Base-by-base conservation (phyloP, 2,329 filamentous ascomycete genomes). In the Cytospora piceae region DNA sequence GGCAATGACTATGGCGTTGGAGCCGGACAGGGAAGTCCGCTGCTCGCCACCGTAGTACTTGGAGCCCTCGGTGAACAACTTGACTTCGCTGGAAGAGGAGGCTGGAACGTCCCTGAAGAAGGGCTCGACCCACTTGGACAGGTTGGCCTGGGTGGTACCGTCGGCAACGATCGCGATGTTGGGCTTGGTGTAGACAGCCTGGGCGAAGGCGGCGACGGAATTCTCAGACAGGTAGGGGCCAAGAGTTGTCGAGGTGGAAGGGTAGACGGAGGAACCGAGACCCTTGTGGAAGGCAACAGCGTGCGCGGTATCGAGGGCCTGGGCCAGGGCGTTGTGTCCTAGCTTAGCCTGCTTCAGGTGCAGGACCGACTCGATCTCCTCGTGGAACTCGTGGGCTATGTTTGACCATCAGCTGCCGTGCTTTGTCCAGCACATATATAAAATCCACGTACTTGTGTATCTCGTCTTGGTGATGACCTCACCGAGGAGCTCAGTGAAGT, bases 41-140 rank as follows among this genome's bases (percentile, higher is more conserved):
- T 96, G 92, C 85, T 99, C 93, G 76, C 95, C 96, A 78, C 95
- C 95, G 75, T 88, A 91, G 88, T 98, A 99, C 81, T 94, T 95
- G 77, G 88, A 86, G 70, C 90, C 83, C 71, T 87, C 79, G 68
- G 82, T 81, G 76, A 87, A 85, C 69, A 90, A 80, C 51, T 80
- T 73, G 71, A 84, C 78, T 73, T 83, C 80, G 74, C 81, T 79
- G 72, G 80, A 78, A 68, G 85, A 76, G 69, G 83, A 78, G 72
- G 82, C 77, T 66, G 89, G 85, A 58, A 91, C 83, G 67, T 85
- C 83, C 77, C 88, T 87, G 85, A 99, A 98, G 86, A 97, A 97
- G 77, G 96, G 88, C 75, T 89, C 87, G 69, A 96, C 89, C 94
- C 94, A 98, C 82, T 95, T 96, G 74, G 86, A 85, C 71, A 98